Evolutionary conservation across 495 filamentous ascomycete genomes (phyloP), one percentile per base, ranked within the genome.

Genomic region (Hypoxylon subgilvum): DNA sequence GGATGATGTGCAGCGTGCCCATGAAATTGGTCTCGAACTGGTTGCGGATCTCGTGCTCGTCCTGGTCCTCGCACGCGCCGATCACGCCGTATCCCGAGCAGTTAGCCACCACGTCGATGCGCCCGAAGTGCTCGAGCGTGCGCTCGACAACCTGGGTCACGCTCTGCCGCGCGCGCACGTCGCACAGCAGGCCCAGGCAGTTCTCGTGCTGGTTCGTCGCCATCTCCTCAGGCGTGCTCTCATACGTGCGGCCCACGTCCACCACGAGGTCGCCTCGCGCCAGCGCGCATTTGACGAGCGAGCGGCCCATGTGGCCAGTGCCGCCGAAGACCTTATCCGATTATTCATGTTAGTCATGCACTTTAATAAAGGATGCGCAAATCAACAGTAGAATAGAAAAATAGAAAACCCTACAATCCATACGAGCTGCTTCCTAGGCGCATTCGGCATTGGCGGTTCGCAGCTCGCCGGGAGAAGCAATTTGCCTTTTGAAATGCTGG

Each of bases 11-110:
- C 55, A 97, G 68, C 0, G 91, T 93, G 47, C 94, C 94, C 72
- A 92, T 91, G 76, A 96, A 95, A 70, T 98, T 98, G 23, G 92
- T 97, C 74, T 93, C 89, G 73, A 97, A 97, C 71, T 97, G 93
- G 68, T 93, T 94, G 55, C 91, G 88, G 57, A 98, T 86, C 62
- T 97, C 93, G 70, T 89, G 86, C 65, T 94, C 90, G 73, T 96
- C 91, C 74, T 97, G 94, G 75, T 97, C 94, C 74, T 98, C 94
- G 74, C 91, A 96, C 2, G 93, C 88, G 22, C 90, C 93, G 61
- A 97, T 96, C 27, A 98, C 90, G 42, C 93, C 94, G 74, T 94
- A 95, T 27, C 88, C 89, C 23, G 88, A 88, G 72, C 88, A 96
- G 69, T 98, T 98, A 62, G 85, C 91, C 41, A 98, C 87, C 45